These are phyloP conservation scores for Saururus chinensis DNA, from an alignment of 164 flowering plant species.

Conservation along the genomic window DNA sequence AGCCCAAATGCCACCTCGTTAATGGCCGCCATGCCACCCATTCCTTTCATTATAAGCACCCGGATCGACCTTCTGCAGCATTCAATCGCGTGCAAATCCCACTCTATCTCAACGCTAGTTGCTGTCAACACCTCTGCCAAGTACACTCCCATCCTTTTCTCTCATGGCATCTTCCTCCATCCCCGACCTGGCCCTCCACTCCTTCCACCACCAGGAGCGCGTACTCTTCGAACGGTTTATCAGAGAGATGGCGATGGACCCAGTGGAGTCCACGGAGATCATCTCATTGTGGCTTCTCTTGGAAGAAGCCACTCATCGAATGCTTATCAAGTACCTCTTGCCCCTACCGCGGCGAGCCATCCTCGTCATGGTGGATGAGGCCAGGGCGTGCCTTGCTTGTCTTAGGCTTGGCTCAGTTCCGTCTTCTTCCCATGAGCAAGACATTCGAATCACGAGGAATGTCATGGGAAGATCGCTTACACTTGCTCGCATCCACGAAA, in stretches of 20 bases:
- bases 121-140: too few relatives aligned
- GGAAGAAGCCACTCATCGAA: not conserved
- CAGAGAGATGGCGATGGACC: not conserved
- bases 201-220: slow-evolving; percentile 3
- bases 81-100: too few relatives aligned
- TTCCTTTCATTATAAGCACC: too few relatives aligned
- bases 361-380: not conserved
- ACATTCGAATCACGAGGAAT: not conserved
- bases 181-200: not conserved
- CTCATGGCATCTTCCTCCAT: not conserved
- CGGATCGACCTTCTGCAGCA: too few relatives aligned
- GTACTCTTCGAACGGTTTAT: slow-evolving; percentile 2
- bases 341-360: not conserved
- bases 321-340: not conserved
- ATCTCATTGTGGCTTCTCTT: slow-evolving; percentile 3
- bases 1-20: too few relatives aligned
- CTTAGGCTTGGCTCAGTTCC: not conserved
- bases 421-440: not conserved
- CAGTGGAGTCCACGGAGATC: not conserved
- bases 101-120: too few relatives aligned
- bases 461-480: not conserved
- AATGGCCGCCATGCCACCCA: too few relatives aligned
- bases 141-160: not conserved
- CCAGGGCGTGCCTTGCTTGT: not conserved
- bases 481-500: not conserved